These are phyloP conservation scores for Schwanniomyces sp. DNA, from an alignment of 805 yeast genomes.

Conservation along the genomic window DNA sequence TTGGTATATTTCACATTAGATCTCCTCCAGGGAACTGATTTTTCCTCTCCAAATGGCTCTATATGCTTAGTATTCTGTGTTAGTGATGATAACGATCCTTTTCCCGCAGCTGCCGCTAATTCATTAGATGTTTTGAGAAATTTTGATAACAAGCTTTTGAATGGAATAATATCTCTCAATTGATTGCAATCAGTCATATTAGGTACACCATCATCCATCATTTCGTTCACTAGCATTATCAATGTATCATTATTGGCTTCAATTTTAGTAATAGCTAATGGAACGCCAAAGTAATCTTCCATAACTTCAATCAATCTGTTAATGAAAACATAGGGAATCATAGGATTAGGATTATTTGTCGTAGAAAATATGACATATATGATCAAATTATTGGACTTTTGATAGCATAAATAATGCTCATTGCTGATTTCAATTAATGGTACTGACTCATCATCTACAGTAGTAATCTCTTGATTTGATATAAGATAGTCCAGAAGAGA, in stretches of 20 bases:
- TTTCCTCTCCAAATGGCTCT: constrained; percentile 10
- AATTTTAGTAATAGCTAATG: constrained; percentile 57
- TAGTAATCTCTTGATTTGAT: constrained; percentile 3
- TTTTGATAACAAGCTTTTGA: constrained; percentile 53
- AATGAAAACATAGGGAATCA: constrained; percentile 55
- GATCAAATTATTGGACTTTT: constrained; percentile 19
- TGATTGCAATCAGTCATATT: constrained; percentile 69
- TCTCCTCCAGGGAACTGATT: constrained; percentile 73
- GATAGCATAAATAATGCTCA: constrained; percentile 27
- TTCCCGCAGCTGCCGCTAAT: constrained; percentile 26
- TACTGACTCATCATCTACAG: not conserved
- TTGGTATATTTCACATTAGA: constrained; percentile 67
- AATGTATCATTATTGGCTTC: constrained; percentile 71
- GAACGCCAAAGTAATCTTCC: constrained; percentile 57
- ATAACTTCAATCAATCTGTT: constrained; percentile 50
- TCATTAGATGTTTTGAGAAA: constrained; percentile 44
- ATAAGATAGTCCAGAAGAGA: constrained; percentile 19
- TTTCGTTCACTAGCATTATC: constrained; percentile 68
- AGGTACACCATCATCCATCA: constrained; percentile 78
- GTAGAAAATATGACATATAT: constrained; percentile 27
- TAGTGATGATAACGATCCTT: constrained; percentile 17
- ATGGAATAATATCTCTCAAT: constrained; percentile 69
- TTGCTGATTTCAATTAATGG: constrained; percentile 30
- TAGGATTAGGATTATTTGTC: constrained; percentile 38
- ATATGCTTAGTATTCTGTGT: constrained; percentile 5